Percentiles rank a stretch among this genome's conserved stretches.
These are phyloP conservation scores for Xylariaceae sp. DNA, from an alignment of 2,329 filamentous ascomycete genomes.

Conservation along the genomic window DNA sequence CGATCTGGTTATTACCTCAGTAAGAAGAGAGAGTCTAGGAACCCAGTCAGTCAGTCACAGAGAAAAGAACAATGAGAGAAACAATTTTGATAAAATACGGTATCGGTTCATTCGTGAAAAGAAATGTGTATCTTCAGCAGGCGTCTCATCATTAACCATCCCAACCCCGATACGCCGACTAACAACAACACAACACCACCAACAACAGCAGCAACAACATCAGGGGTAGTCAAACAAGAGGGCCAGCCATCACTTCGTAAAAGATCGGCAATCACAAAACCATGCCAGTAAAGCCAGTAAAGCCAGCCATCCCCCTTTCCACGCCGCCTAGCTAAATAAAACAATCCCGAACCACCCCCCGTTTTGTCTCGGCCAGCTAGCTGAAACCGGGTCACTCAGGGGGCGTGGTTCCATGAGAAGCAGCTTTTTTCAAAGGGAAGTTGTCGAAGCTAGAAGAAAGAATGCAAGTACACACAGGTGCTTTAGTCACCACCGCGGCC, in stretches of 20 bases:
- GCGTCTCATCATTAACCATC: constrained; percentile 14
- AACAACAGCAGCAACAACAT: no score
- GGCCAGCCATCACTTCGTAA: constrained; percentile 1
- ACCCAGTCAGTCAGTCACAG: not conserved
- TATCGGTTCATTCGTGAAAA: constrained; percentile 9
- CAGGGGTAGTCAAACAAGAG: constrained; percentile 3
- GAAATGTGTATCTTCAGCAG: constrained; percentile 5
- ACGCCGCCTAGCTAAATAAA: not conserved
- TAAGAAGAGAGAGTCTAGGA: not conserved
- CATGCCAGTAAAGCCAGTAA: constrained; percentile 2
- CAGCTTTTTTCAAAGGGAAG: constrained; percentile 2
- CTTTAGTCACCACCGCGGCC: constrained; percentile 33
- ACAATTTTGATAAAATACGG: not conserved
- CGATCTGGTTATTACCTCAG: no score
- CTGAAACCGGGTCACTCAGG: not conserved
- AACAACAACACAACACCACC: not conserved
- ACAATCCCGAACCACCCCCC: not conserved
- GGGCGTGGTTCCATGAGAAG: not conserved
- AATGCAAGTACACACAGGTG: not conserved
- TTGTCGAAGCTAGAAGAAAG: not conserved
- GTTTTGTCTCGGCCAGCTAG: not conserved
- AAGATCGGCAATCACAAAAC: constrained; percentile 3
- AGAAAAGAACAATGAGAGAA: not conserved
- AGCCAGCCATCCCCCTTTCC: not conserved
- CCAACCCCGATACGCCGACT: constrained; percentile 11